These are phyloP conservation scores for Chrysanthemum seticuspe DNA, from an alignment of 129 eudicot species.

Conservation along the genomic window DNA sequence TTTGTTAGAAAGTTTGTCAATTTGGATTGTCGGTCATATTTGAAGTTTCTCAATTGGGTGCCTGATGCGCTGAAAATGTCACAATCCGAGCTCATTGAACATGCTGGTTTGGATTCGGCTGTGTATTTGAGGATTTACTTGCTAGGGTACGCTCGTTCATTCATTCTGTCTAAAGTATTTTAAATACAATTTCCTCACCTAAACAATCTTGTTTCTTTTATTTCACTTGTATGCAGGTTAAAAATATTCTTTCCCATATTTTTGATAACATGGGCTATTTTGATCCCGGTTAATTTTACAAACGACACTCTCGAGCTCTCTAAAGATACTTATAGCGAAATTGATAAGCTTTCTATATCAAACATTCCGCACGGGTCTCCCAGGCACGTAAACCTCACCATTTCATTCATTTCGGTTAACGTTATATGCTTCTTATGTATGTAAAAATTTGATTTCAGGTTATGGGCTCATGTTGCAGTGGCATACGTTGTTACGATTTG, in stretches of 20 bases:
- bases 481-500: slow-evolving; percentile 79
- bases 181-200: not conserved
- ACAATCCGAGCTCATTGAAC: slow-evolving; percentile 78
- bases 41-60: slow-evolving; percentile 72
- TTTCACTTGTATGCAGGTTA: slow-evolving; percentile 48
- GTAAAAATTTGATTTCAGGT: slow-evolving; percentile 42
- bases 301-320: slow-evolving; percentile 55
- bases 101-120: slow-evolving; percentile 87
- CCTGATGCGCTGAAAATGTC: slow-evolving; percentile 83
- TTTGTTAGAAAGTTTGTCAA: slow-evolving; percentile 61
- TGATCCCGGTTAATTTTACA: slow-evolving; percentile 85
- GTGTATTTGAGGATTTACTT: slow-evolving; percentile 85
- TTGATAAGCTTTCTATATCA: slow-evolving; percentile 90
- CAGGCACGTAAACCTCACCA: slow-evolving; percentile 45
- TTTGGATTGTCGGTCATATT: slow-evolving; percentile 66
- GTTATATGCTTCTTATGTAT: not conserved
- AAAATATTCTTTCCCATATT: slow-evolving; percentile 83
- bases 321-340: slow-evolving; percentile 47
- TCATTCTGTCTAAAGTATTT: not conserved
- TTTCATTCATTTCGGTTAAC: not conserved
- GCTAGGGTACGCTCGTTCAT: slow-evolving; percentile 59
- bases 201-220: not conserved
- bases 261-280: slow-evolving; percentile 60
- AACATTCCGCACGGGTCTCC: slow-evolving; percentile 75
- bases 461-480: slow-evolving; percentile 86